A percentile compares a stretch with the other conserved stretches of the same genome.
Conservation (phyloP, 768 basidiomycete genomes). For the Macrolepiota dolichaula region DNA sequence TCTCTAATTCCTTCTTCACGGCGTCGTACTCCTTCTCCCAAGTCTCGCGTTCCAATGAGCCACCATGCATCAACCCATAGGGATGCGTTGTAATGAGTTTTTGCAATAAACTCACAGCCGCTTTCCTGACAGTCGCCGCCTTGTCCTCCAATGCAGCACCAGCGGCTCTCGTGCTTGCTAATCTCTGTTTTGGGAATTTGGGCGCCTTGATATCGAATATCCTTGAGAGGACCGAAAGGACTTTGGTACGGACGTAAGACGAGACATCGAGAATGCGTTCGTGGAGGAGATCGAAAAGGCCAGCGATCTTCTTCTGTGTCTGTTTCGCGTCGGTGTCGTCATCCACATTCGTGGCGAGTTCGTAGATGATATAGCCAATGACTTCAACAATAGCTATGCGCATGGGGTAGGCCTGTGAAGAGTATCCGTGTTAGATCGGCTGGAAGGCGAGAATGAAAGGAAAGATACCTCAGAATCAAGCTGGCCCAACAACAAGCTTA, state of each 20-base stretch:
- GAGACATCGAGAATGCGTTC: slow-evolving; percentile 87
- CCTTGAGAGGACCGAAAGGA: slow-evolving; percentile 70
- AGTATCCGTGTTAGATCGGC: background rate
- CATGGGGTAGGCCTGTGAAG: slow-evolving; percentile 84
- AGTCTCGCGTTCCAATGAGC: slow-evolving; percentile 63
- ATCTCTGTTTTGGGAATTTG: slow-evolving; percentile 86
- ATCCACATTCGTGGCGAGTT: slow-evolving; percentile 60
- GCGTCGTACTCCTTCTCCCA: slow-evolving; percentile 74
- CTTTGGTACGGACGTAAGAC: slow-evolving; percentile 89
- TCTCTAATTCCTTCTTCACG: slow-evolving; percentile 60
- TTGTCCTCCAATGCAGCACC: slow-evolving; percentile 87
- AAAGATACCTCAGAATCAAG: slow-evolving; percentile 82
- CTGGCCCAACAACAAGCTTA: slow-evolving; percentile 78
- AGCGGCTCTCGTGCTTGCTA: slow-evolving; percentile 72
- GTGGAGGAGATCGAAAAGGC: slow-evolving; percentile 78
- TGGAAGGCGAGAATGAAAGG: background rate
- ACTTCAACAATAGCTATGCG: slow-evolving; percentile 93
- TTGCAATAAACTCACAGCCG: slow-evolving; percentile 71
- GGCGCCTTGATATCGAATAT: slow-evolving; percentile 64
- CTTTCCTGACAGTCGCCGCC: slow-evolving; percentile 81
- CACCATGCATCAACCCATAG: slow-evolving; percentile 82
- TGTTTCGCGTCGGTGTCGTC: slow-evolving; percentile 46
- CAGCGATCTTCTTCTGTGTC: slow-evolving; percentile 70
- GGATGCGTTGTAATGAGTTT: slow-evolving; percentile 85
- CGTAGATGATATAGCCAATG: slow-evolving; percentile 79